Base-by-base conservation (phyloP, 331 rosid species). In the Malus hybrid region DNA sequence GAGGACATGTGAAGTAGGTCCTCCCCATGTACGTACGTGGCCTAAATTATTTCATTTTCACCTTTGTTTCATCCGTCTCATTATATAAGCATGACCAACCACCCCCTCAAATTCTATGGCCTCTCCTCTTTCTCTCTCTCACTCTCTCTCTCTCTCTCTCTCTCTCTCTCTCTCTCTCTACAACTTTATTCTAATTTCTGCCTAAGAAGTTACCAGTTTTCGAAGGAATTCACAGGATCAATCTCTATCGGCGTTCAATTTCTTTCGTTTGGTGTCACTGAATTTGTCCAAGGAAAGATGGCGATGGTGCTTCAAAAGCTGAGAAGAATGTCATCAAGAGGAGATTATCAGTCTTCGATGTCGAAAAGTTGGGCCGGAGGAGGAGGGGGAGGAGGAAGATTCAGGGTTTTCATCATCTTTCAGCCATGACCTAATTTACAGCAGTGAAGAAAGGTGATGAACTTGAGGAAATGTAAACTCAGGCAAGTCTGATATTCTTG, bases 401-500 rank as follows among this genome's bases (percentile, higher is more conserved):
- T 12, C 36, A 7, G 78, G 14, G 4, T 64, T 20, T 42, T 64
- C 10, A 52, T 26, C 46, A 42, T 19, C 46, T 30, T 83, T 83
- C 76, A 66, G 64, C 83, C 93, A 79, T 87, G 93, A 93, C 90
- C 90, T 63, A 74, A 77, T 73, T 82, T 66, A 58, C 19, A 53
- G 65, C 76, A 28, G 14, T 9, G 4, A 70, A 63, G 32, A 28
- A 42, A 72, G 76, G 68, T 78, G 72, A 79, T 70, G 79, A 30
- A 58, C 66, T 63, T 77, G 74, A 82, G 81, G 83, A 71, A 63
- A 77, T 64, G 83, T 75, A 82, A 83, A 90, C 89, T 89, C 88
- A 87, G 97, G 97, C 97, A 91, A 91, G 97, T 91, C 97, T 91
- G 84, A 42, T 15, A 69, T 83, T 86, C 95, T 91, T 91, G 97